phyloP scores from a whole-genome alignment of 768 basidiomycete genomes.

The Tricholoma hemisulphureum region DNA sequence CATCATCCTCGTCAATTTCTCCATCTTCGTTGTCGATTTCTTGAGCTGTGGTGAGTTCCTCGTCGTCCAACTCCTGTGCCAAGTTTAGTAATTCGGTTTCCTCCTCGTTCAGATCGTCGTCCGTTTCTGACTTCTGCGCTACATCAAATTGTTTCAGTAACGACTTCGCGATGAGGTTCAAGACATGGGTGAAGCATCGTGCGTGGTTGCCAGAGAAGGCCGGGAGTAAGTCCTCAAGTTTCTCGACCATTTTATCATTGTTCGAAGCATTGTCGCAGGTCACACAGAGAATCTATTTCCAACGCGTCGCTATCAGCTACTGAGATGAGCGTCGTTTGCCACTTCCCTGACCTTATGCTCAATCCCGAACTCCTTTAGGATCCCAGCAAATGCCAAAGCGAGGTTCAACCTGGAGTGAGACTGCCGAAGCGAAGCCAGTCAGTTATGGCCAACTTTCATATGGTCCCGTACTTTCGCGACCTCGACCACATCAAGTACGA shows the following conservation, averaged over 20 bases:
- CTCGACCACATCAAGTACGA: conserved; percentile 35
- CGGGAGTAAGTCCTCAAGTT: conserved; percentile 19
- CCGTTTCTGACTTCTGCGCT: conserved; percentile 34
- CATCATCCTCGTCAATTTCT: conserved; percentile 19
- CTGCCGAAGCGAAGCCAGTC: not conserved
- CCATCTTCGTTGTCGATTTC: conserved; percentile 1
- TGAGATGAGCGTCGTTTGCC: too few species aligned
- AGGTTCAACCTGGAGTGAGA: conserved; percentile 30
- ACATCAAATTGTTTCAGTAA: conserved; percentile 22
- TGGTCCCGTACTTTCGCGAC: conserved; percentile 20
- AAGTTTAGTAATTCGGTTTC: not conserved
- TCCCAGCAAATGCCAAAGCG: conserved; percentile 22
- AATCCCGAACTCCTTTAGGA: conserved; percentile 31
- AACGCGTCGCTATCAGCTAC: too few species aligned
- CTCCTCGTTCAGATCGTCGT: conserved; percentile 22
- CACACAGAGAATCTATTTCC: too few species aligned
- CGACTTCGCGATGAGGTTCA: not conserved
- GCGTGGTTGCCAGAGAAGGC: conserved; percentile 24
- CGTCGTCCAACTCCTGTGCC: not conserved
- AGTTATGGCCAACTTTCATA: not conserved
- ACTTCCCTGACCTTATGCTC: conserved; percentile 25
- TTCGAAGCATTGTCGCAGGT: not conserved
- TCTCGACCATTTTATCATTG: not conserved
- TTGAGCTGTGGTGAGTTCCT: not conserved
- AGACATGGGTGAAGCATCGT: not conserved